Evolutionary conservation across 768 basidiomycete species (phyloP).

Genomic region (Russula griseocarnosa): DNA sequence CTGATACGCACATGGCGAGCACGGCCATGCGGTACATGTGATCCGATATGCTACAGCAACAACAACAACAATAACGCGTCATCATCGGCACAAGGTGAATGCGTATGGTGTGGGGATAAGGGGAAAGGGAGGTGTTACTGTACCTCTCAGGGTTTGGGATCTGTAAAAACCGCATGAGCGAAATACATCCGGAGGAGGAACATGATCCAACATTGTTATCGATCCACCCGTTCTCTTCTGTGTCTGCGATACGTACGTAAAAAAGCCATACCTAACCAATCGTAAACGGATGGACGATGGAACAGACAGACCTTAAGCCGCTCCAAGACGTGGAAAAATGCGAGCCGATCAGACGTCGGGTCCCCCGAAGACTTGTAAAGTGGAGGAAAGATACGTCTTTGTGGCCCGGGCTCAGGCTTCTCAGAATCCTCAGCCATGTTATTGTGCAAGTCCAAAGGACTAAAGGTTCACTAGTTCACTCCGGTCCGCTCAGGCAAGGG

Average conservation of each 20-base stretch:
- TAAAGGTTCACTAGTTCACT: too few relatives aligned
- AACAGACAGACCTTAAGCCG: conserved; percentile 64
- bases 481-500: not conserved
- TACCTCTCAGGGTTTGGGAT: conserved; percentile 86
- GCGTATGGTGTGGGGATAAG: not conserved
- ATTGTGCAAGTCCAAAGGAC: not conserved
- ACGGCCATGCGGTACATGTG: conserved; percentile 98
- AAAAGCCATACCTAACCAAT: too few relatives aligned
- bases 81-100: not conserved
- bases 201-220: conserved; percentile 58
- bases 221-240: conserved; percentile 97
- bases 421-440: not conserved
- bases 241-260: conserved; percentile 48
- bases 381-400: conserved; percentile 53
- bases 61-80: not conserved
- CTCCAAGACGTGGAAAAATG: conserved; percentile 88
- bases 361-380: conserved; percentile 55
- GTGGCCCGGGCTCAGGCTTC: conserved; percentile 2
- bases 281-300: not conserved
- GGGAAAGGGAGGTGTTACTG: too few relatives aligned
- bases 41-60: conserved; percentile 59
- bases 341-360: conserved; percentile 62
- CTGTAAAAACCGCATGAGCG: conserved; percentile 39
- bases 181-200: not conserved
- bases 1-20: conserved; percentile 84